Percentiles rank a stretch among this genome's conserved stretches.
Evolutionary conservation across 2,329 filamentous ascomycete genomes (phyloP).

Genomic region (Paraconiothyrium sp.): DNA sequence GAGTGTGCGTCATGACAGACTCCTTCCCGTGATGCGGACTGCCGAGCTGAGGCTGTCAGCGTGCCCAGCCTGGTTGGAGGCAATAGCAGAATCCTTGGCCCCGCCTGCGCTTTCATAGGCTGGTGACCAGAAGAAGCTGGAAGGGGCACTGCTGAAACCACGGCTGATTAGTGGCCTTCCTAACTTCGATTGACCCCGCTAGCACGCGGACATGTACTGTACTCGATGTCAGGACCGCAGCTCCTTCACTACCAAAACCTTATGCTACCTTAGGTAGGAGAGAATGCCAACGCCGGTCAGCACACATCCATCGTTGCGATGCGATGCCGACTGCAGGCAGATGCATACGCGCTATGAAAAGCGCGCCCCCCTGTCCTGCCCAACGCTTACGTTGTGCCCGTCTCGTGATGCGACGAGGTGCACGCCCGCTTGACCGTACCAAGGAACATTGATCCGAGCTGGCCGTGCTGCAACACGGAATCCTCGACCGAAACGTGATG

Average conservation of each 20-base stretch:
- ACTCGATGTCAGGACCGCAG: conserved; percentile 13
- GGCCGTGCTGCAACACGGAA: conserved; percentile 32
- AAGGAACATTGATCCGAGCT: conserved; percentile 30
- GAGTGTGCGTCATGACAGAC: conserved; percentile 47
- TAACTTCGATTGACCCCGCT: conserved; percentile 34
- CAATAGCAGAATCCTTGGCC: conserved; percentile 23
- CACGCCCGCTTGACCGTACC: conserved; percentile 30
- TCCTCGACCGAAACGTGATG: conserved; percentile 31
- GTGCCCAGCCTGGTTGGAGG: conserved; percentile 30
- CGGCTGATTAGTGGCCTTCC: conserved; percentile 23
- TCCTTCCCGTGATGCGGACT: conserved; percentile 45
- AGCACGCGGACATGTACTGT: conserved; percentile 24
- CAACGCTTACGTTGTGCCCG: conserved; percentile 34
- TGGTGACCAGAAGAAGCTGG: conserved; percentile 18
- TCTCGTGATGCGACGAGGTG: conserved; percentile 43
- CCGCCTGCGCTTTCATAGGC: conserved; percentile 19
- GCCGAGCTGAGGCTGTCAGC: conserved; percentile 44
- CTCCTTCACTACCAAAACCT: conserved; percentile 12
- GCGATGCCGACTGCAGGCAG: conserved; percentile 28
- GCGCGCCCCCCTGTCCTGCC: conserved; percentile 25
- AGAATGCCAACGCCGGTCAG: conserved; percentile 28
- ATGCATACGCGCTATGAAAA: conserved; percentile 24
- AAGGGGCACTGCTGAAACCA: conserved; percentile 39
- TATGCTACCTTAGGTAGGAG: conserved; percentile 13
- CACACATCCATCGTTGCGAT: conserved; percentile 26